Base-by-base conservation (phyloP, 176 grass and related monocot species). In the Otatea glauca region DNA sequence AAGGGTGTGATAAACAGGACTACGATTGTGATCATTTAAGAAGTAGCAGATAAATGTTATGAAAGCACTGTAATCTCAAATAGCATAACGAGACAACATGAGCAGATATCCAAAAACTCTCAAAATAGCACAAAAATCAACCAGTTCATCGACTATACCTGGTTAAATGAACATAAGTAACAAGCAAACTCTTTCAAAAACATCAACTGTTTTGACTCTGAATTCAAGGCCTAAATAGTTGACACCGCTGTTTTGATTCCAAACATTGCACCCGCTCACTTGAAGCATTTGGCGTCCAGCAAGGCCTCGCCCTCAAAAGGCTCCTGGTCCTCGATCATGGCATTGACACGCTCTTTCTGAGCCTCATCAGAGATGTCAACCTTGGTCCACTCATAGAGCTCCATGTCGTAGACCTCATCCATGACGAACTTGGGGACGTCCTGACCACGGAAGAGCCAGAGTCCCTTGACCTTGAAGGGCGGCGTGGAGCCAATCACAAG, bases 261-360 rank as follows among this genome's bases (percentile, higher is more conserved):
- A 42, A 8, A 18, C 48, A 68, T 5, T 25, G 8, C 5, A 11
- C n/a, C n/a, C 9, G 1, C 85, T 94, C 89, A 99, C 86, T 99
- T 99, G 71, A 99, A 99, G 89, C 96, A 99, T 65, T 99, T 99
- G 32, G 96, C 96, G 53, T 99, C 96, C 37, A 99, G 73, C 71
- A 99, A 83, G 20, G 88, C 64, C 74, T 96, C 83, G 0, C 96
- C 93, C 81, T 99, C 96, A 0, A 99, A 99, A 8, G 96, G 96
- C 86, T 99, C 93, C 71, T 90, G 93, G 47, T 99, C 96, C 83
- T 99, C 96, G 0, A 99, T 99, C 96, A 99, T 96, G 42, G 93
- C 89, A 15, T 63, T 92, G 4, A 91, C 93, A 0, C 88, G 89
- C 75, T 96, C 91, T 88, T 91, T 99, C 75, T 99, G 96, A 14